Evolutionary conservation across 345 rosid genomes (phyloP).

Genomic region (Reutealis trisperma): DNA sequence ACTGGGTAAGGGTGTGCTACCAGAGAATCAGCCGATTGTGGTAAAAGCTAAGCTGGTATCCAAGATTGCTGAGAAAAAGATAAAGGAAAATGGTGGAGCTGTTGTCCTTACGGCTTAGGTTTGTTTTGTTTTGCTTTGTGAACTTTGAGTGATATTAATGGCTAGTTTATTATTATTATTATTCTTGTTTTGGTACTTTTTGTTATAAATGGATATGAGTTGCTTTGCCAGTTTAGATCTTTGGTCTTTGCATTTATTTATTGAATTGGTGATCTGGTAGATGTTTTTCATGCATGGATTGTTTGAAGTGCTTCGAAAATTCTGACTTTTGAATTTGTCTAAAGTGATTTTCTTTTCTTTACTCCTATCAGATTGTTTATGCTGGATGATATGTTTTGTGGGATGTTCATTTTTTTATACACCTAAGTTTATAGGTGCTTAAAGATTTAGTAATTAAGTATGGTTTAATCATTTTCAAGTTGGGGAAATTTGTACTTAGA

Average conservation of each 20-base stretch:
- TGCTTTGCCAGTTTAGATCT: background rate
- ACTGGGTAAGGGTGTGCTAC: constrained; percentile 73
- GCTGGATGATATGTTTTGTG: no score
- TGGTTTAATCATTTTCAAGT: no score
- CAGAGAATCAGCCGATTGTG: constrained; percentile 66
- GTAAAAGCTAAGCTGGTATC: constrained; percentile 78
- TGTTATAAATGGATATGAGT: constrained; percentile 8
- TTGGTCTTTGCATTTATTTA: background rate
- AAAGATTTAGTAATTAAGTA: no score
- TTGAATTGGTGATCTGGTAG: background rate
- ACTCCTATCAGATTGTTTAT: no score
- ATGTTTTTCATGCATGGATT: no score
- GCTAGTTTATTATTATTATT: background rate
- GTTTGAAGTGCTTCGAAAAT: no score
- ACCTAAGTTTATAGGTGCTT: no score
- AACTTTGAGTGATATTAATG: background rate
- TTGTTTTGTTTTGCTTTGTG: background rate
- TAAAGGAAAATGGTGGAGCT: constrained; percentile 81
- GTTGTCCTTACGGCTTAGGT: constrained; percentile 62
- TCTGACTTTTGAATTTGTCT: no score
- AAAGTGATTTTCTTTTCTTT: no score
- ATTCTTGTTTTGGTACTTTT: background rate
- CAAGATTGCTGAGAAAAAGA: constrained; percentile 81
- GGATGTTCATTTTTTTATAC: no score
- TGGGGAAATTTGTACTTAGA: no score